These are phyloP conservation scores for Hypericum perforatum DNA, from an alignment of 345 rosid genomes.

Conservation along the genomic window DNA sequence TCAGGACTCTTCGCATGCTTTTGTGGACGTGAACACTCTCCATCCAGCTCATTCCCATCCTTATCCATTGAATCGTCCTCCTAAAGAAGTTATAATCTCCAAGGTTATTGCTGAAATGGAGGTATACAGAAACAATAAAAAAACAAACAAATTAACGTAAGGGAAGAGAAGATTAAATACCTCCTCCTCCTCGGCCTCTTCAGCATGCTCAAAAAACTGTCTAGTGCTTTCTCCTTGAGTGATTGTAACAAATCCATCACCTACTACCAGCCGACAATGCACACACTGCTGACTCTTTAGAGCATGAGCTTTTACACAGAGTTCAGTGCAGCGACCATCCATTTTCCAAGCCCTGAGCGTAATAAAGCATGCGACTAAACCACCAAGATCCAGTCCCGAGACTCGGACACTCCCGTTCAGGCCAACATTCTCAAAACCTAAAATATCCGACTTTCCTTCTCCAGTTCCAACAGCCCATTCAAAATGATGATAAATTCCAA, in stretches of 20 bases:
- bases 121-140: background rate
- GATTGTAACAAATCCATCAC: slow-evolving; percentile 83
- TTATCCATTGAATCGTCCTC: slow-evolving; percentile 90
- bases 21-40: slow-evolving; percentile 94
- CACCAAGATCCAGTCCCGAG: slow-evolving; percentile 60
- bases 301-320: slow-evolving; percentile 85
- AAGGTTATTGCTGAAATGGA: background rate
- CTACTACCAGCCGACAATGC: slow-evolving; percentile 86
- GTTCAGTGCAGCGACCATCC: slow-evolving; percentile 72
- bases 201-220: slow-evolving; percentile 90
- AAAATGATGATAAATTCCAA: slow-evolving; percentile 71
- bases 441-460: slow-evolving; percentile 80
- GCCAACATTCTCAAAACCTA: slow-evolving; percentile 81
- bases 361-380: slow-evolving; percentile 59
- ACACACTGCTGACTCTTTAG: slow-evolving; percentile 76
- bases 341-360: slow-evolving; percentile 75
- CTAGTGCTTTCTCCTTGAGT: slow-evolving; percentile 71
- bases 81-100: slow-evolving; percentile 30
- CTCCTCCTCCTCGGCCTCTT: slow-evolving; percentile 98
- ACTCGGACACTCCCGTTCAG: slow-evolving; percentile 47
- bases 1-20: slow-evolving; percentile 99
- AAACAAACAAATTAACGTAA: background rate
- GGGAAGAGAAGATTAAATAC: slow-evolving; percentile 21
- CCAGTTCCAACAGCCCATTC: slow-evolving; percentile 96
- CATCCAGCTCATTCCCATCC: slow-evolving; percentile 96